Percentiles rank a stretch among this genome's conserved stretches.
phyloP scores from a whole-genome alignment of 1,139 yeast genomes.

The Taphrina populina region DNA sequence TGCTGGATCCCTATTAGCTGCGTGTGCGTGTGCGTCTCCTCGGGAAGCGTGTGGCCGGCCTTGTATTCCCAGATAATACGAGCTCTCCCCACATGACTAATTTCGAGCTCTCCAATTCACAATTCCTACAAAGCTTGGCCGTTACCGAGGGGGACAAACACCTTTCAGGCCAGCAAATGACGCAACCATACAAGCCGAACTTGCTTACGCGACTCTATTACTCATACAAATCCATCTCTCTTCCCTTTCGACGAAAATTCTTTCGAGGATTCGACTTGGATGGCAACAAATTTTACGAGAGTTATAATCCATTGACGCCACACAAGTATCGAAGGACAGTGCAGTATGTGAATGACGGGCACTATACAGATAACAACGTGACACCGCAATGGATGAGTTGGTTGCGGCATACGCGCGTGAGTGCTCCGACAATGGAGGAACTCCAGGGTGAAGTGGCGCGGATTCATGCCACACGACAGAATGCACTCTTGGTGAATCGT shows the following conservation, averaged over 20 bases:
- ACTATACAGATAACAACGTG: constrained; percentile 31
- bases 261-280: constrained; percentile 28
- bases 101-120: too few relatives aligned
- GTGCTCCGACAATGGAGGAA: constrained; percentile 25
- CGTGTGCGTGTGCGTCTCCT: too few relatives aligned
- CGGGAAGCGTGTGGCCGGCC: too few relatives aligned
- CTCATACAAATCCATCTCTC: constrained; percentile 8
- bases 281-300: constrained; percentile 31
- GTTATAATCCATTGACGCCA: constrained; percentile 25
- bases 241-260: constrained; percentile 25
- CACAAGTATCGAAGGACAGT: constrained; percentile 27
- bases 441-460: constrained; percentile 16
- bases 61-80: too few relatives aligned
- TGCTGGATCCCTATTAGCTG: too few relatives aligned
- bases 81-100: too few relatives aligned
- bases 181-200: constrained; percentile 14
- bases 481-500: constrained; percentile 10
- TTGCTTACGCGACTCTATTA: constrained; percentile 16
- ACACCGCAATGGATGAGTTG: constrained; percentile 34
- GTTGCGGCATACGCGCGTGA: constrained; percentile 23
- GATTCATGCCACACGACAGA: constrained; percentile 15
- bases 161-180: too few relatives aligned
- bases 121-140: too few relatives aligned
- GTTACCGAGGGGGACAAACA: too few relatives aligned
- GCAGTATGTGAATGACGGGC: constrained; percentile 26